These are phyloP conservation scores for Cronartium quercuum DNA, from an alignment of 1,284 basidiomycete species.

Conservation along the genomic window DNA sequence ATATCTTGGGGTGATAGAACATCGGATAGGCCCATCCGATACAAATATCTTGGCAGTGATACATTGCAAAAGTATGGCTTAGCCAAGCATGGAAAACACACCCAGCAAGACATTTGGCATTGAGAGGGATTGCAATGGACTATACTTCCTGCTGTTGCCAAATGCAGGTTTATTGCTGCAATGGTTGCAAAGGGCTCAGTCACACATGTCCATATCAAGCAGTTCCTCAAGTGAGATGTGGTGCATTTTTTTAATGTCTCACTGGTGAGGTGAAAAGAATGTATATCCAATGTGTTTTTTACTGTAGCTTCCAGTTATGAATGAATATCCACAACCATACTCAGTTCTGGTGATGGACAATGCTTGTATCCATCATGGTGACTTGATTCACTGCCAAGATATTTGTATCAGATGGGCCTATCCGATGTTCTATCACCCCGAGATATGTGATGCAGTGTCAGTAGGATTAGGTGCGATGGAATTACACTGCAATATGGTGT, in stretches of 20 bases:
- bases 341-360: conserved; percentile 9
- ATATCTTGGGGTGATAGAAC: too few relatives aligned
- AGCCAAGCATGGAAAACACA: background rate
- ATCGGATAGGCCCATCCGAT: too few relatives aligned
- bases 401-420: too few relatives aligned
- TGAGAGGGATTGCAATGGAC: background rate
- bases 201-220: background rate
- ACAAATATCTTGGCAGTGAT: too few relatives aligned
- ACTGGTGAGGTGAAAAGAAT: background rate
- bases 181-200: background rate
- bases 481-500: too few relatives aligned
- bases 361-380: background rate
- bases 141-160: background rate
- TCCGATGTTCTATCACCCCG: too few relatives aligned
- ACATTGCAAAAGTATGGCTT: background rate
- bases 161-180: background rate
- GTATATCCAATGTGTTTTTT: background rate
- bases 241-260: background rate
- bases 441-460: too few relatives aligned
- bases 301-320: conserved; percentile 3
- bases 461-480: too few relatives aligned
- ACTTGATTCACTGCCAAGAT: too few relatives aligned
- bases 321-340: background rate
- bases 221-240: background rate
- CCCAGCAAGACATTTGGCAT: background rate